Evolutionary conservation across 2,329 filamentous ascomycete genomes (phyloP).

Genomic region (Epichloe coenophiala): DNA sequence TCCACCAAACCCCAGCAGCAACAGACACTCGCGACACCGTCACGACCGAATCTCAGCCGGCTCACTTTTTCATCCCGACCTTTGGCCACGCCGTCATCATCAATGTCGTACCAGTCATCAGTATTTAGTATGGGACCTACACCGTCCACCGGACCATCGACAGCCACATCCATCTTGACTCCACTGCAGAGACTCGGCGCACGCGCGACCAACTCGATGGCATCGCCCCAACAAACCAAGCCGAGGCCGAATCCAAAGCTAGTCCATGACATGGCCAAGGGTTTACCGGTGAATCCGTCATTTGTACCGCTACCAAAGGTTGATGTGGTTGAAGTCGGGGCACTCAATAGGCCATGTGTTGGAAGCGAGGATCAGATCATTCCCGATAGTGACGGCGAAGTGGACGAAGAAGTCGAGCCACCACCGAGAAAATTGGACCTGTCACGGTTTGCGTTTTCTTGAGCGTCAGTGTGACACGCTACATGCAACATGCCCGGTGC

Average conservation of each 20-base stretch:
- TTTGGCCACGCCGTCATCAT: constrained; percentile 22
- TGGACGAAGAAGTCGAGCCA: constrained; percentile 23
- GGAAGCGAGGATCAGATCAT: constrained; percentile 47
- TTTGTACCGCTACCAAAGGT: constrained; percentile 42
- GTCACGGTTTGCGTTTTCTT: constrained; percentile 32
- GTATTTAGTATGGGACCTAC: constrained; percentile 23
- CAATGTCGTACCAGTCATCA: constrained; percentile 20
- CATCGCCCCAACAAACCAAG: constrained; percentile 18
- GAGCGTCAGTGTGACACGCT: constrained; percentile 4
- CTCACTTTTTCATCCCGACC: constrained; percentile 21
- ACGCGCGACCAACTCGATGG: constrained; percentile 22
- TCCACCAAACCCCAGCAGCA: constrained; percentile 9
- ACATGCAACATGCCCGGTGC: background rate
- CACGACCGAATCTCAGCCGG: constrained; percentile 17
- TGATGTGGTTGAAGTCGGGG: constrained; percentile 38
- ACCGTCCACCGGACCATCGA: constrained; percentile 29
- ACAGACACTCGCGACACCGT: constrained; percentile 15
- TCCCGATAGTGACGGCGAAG: constrained; percentile 37
- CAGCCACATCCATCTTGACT: constrained; percentile 31
- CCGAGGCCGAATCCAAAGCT: constrained; percentile 13
- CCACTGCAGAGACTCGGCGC: constrained; percentile 40
- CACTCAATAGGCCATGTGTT: constrained; percentile 27
- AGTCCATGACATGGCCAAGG: constrained; percentile 16
- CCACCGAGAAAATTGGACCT: constrained; percentile 28
- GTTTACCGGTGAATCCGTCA: constrained; percentile 35